Base-by-base conservation (phyloP, 2,329 filamentous ascomycete species). In the Leptodontidium sp. region DNA sequence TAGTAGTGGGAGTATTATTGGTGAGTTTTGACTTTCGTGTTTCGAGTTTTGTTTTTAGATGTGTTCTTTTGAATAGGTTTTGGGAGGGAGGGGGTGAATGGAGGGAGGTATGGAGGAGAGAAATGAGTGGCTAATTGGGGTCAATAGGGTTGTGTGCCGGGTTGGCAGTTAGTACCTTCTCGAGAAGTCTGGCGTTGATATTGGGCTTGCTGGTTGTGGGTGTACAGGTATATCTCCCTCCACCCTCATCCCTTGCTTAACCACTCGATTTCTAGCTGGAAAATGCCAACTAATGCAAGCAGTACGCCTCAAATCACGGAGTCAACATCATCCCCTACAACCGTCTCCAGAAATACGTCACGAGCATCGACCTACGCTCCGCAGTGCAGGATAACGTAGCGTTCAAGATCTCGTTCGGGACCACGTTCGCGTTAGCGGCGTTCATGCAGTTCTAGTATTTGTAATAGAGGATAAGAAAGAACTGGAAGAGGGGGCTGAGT, bases 401-500 rank as follows among this genome's bases (percentile, higher is more conserved):
- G 0, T 81, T 81, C 71, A 81, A 81, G 70, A 40, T 81, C 53
- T 88, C 90, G 2, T 94, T 94, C 78, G 88, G 89, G n/a, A 76
- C 88, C 52, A 91, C 91, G 35, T 94, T 94, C 80, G 87, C 90
- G 32, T 80, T 94, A 76, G 90, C 91, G 61, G 88, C 87, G 2
- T 91, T 91, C 71, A 82, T 84, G 84, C 84, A 75, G 62, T 84
- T 90, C 67, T 88, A 81, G 73, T 63, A 40, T 52, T 40, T 43
- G 24, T 50, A 7, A 21, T 50, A 9, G 4, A 14, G 40, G 43
- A 26, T 21, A 24, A 24, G n/a, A 11, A 53, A 64, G 29, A 57
- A 21, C 3, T 11, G n/a, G 47, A 5, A 53, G 26, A 29, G 40
- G 50, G 8, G 26, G 45, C 59, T 62, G 8, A 59, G 24, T 43